Base-by-base conservation (phyloP, 2,329 filamentous ascomycete genomes). In the Verticillium albo-atrum region DNA sequence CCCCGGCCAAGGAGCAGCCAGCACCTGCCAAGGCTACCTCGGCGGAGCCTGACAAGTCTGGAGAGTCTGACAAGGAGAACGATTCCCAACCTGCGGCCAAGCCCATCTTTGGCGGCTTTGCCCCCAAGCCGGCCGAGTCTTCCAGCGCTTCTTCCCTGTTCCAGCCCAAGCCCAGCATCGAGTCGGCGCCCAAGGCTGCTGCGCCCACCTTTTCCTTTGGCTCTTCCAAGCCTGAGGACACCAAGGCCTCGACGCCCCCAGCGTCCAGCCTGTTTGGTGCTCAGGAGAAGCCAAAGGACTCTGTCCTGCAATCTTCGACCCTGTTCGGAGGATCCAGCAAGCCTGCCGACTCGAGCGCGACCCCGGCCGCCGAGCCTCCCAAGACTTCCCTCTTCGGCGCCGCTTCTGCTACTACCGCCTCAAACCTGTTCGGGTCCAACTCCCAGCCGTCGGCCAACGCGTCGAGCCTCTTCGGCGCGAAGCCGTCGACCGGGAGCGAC, bases 51-150 rank as follows among this genome's bases (percentile, higher is more conserved):
- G 68, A 68, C 54, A 71, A 75, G 63, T 68, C 71, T 50, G 68
- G 68, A 47, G 76, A 79, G 64, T 79, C 76, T 10, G 76, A 79
- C 65, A 79, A 78, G 67, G 76, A 79, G 67, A 78, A 78, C 55
- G 74, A 74, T 60, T 71, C 72, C 6, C 68, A 74, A 57, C 67
- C 70, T 34, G 58, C 72, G 50, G 75, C 74, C 56, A 75, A 74
- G 65, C 63, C 62, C 1, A 27, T 53, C 15, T 64, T 64, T 25
- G 62, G 56, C 26, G 61, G 62, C 14, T 67, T 68, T 32, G 55
- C 67, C 23, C 50, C 64, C 23, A 68, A 71, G 58, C 65, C 70
- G 15, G 61, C 65, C 37, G 58, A 61, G 25, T 54, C 66, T 37
- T 63, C 55, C 52, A 28, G 14, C 25, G 57, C 52, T 3, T 66